These are phyloP conservation scores for Aspergillus fischeri DNA, from an alignment of 2,329 filamentous ascomycete species.

Conservation along the genomic window DNA sequence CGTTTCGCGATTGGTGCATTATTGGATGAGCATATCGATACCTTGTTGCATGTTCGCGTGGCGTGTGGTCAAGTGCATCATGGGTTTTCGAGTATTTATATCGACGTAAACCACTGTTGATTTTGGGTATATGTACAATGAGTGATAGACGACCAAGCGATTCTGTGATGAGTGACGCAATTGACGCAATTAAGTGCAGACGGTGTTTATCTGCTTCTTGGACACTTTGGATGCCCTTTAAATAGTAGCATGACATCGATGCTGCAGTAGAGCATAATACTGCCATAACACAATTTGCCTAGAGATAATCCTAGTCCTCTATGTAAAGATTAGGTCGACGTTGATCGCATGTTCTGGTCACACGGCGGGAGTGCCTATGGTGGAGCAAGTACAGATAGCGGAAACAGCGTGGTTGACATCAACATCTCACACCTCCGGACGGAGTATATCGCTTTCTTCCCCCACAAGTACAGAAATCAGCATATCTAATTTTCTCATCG, in stretches of 20 bases:
- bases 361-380: conserved; percentile 9
- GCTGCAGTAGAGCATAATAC: neutral
- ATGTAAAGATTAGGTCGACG: neutral
- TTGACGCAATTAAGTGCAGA: neutral
- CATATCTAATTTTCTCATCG: neutral
- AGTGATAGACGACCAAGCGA: neutral
- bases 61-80: neutral
- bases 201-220: neutral
- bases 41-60: neutral
- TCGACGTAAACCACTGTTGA: neutral
- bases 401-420: conserved; percentile 12
- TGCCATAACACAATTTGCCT: neutral
- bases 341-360: conserved; percentile 8
- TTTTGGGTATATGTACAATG: neutral
- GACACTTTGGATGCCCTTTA: neutral
- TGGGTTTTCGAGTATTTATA: neutral
- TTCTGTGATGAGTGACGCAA: neutral
- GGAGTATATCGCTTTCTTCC: neutral
- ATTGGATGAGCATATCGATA: neutral
- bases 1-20: neutral
- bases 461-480: neutral
- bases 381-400: conserved; percentile 9
- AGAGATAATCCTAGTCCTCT: no score
- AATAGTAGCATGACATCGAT: neutral
- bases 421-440: neutral